Conservation (phyloP, 441 rosid genomes). For the Euphorbia schlechtendalii region DNA sequence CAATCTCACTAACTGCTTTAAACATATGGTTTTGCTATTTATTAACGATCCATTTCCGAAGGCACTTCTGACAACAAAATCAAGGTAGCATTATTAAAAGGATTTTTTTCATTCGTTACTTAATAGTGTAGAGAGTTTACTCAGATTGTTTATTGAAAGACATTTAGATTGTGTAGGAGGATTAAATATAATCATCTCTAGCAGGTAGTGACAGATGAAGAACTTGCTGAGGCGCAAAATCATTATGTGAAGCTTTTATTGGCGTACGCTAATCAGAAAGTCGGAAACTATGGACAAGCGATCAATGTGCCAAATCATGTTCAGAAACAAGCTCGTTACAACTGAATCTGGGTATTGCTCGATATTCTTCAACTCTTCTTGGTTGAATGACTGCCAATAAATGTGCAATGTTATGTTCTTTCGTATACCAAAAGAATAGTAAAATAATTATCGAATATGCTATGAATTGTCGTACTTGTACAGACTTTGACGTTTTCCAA, state of each 20-base stretch:
- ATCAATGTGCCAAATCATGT: background rate
- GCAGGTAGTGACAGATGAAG: background rate
- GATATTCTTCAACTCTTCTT: background rate
- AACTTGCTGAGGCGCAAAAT: background rate
- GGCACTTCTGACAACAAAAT: background rate
- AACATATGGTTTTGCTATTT: background rate
- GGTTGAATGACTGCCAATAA: background rate
- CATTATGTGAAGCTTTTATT: background rate
- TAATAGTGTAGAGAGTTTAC: background rate
- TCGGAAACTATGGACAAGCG: background rate
- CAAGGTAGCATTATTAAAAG: background rate
- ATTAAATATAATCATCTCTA: too few relatives aligned
- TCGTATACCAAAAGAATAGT: background rate
- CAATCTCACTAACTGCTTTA: background rate
- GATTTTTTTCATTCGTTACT: too few relatives aligned
- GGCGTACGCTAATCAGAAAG: background rate
- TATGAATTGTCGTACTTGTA: background rate
- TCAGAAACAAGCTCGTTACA: background rate
- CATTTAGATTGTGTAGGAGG: background rate
- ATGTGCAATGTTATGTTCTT: background rate
- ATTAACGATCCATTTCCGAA: too few relatives aligned
- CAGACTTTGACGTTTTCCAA: background rate
- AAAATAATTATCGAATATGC: background rate
- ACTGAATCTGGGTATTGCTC: background rate
- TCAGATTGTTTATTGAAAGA: background rate